Conservation (phyloP, 163 green algal species). For the Chlamydomonas reinhardtii region DNA sequence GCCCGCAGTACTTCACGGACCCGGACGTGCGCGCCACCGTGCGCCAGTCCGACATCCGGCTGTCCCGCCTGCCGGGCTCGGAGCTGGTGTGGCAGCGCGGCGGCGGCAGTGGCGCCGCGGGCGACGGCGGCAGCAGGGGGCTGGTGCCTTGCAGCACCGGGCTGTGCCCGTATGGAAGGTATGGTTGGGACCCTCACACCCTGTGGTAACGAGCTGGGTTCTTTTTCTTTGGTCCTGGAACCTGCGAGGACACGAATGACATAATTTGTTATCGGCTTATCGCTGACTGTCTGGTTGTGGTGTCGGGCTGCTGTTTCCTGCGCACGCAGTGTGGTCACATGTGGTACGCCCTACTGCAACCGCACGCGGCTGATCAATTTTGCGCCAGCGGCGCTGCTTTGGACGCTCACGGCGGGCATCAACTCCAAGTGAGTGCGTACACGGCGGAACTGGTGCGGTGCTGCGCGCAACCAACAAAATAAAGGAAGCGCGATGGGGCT, state of each 20-base stretch:
- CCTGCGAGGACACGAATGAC: too few species aligned
- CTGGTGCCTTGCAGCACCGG: neutral
- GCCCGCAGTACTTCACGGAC: neutral
- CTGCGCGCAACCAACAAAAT: too few species aligned
- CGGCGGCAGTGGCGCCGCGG: neutral
- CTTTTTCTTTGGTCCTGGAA: too few species aligned
- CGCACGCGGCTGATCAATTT: neutral
- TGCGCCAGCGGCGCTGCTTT: neutral
- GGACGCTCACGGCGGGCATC: neutral
- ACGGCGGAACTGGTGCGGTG: too few species aligned
- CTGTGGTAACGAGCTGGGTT: too few species aligned
- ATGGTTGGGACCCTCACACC: too few species aligned
- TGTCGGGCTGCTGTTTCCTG: too few species aligned
- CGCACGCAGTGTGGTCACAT: neutral
- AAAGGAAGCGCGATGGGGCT: too few species aligned
- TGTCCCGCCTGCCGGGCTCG: constrained; percentile 5
- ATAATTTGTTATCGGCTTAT: too few species aligned
- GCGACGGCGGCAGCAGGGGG: too few species aligned
- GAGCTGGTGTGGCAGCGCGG: constrained; percentile 4
- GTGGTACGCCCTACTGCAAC: neutral
- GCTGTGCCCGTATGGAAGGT: neutral
- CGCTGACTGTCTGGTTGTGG: too few species aligned
- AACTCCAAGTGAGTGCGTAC: neutral
- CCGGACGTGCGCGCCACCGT: neutral
- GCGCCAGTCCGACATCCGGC: neutral